Base-by-base conservation (phyloP, 1,284 basidiomycete species). In the Cystobasidium pallidum region DNA sequence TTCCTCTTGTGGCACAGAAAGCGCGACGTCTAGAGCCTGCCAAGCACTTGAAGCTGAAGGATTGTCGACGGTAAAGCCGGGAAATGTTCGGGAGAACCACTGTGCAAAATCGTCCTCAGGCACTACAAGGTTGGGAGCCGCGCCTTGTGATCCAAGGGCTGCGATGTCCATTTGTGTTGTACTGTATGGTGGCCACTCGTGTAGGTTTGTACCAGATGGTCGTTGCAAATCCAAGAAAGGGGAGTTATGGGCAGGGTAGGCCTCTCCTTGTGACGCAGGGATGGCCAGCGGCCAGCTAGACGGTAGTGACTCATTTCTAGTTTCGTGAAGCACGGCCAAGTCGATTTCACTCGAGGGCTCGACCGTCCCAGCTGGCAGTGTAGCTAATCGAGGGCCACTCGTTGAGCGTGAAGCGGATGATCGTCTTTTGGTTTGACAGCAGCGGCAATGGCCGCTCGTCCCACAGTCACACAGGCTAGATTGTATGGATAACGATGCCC, bases 351-450 rank as follows among this genome's bases (percentile, higher is more conserved):
- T 51, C 47, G 47, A 51, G 47, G 47, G 47, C 47, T 51, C 47
- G 47, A 51, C 47, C 47, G 47, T 51, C 47, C 47, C 47, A 51
- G 47, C 47, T 7, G 47, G 47, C 47, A 51, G 47, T 51, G 47
- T 51, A 51, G 47, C 47, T 10, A 51, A 51, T 51, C 47, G 47
- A 51, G 21, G 47, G 47, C 47, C 47, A 51, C 47, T 51, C 47
- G 47, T 51, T 51, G 47, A 51, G 47, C 47, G 8, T 51, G 47
- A 51, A 51, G 47, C 47, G 47, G 47, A 51, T 51, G 47, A 51
- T 51, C 47, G 47, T 51, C 47, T 51, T 51, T 51, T 51, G 47
- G 47, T 51, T 51, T 51, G 47, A 51, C 47, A 51, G 47, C 47
- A 51, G 47, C 47, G 47, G 47, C 47, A 51, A 51, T 51, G 8